These are phyloP conservation scores for Solanum commersonii DNA, from an alignment of 257 asterid species.

Conservation along the genomic window DNA sequence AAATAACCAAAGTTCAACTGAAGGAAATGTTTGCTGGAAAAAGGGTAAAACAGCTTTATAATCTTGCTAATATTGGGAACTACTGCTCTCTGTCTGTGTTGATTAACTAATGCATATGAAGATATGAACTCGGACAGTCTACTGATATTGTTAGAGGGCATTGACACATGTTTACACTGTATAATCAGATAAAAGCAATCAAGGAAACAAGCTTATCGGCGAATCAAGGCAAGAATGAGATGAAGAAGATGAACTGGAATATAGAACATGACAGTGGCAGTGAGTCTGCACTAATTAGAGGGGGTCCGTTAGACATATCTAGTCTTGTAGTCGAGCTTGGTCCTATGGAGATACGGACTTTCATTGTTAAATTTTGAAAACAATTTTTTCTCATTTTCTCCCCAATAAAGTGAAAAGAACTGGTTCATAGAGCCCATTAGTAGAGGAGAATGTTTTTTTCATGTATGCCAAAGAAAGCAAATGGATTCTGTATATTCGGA, in stretches of 20 bases:
- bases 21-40: constrained; percentile 55
- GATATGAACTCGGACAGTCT: not conserved
- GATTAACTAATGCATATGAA: not conserved
- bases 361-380: constrained; percentile 37
- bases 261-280: constrained; percentile 26
- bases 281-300: constrained; percentile 30
- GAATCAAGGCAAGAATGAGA: constrained; percentile 57
- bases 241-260: constrained; percentile 51
- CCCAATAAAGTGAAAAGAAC: not conserved
- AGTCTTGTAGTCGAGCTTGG: constrained; percentile 56
- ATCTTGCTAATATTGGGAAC: not conserved
- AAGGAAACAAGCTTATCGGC: constrained; percentile 74
- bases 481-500: not conserved
- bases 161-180: not conserved
- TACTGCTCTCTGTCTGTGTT: not conserved
- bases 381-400: not conserved
- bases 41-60: constrained; percentile 26
- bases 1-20: constrained; percentile 56
- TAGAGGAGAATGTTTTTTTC: not conserved
- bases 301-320: constrained; percentile 34
- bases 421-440: not conserved
- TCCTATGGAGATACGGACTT: constrained; percentile 91
- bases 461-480: not conserved
- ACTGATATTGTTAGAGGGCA: not conserved
- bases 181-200: constrained; percentile 37